phyloP scores from a whole-genome alignment of 2,329 filamentous ascomycete species.

The Penicillium fuscoglaucum region DNA sequence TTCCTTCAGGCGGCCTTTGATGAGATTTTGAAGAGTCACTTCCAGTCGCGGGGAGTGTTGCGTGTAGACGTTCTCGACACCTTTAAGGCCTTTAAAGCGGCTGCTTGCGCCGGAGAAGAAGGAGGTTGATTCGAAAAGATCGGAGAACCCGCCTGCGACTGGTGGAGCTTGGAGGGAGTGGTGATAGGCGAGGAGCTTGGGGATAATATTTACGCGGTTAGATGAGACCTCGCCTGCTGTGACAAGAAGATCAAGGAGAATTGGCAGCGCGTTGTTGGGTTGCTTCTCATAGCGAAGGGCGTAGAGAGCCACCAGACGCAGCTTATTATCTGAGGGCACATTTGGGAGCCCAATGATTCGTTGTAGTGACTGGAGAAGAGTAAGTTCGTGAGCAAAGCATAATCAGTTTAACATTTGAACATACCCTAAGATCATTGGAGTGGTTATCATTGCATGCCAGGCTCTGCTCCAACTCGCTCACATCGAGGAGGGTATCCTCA shows the following conservation, averaged over 20 bases:
- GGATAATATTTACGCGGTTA: slow-evolving; percentile 74
- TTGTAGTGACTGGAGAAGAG: slow-evolving; percentile 67
- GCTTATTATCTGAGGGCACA: slow-evolving; percentile 78
- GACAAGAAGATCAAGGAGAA: slow-evolving; percentile 81
- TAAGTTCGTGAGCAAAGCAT: slow-evolving; percentile 7
- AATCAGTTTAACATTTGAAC: slow-evolving; percentile 15
- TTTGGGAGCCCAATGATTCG: slow-evolving; percentile 76
- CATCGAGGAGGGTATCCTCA: slow-evolving; percentile 84
- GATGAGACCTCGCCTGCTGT: slow-evolving; percentile 79
- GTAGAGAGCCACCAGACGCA: slow-evolving; percentile 90
- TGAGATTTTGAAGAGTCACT: slow-evolving; percentile 82
- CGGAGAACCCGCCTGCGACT: slow-evolving; percentile 75
- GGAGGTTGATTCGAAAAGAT: slow-evolving; percentile 86
- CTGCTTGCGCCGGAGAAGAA: slow-evolving; percentile 87
- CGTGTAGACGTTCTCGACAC: slow-evolving; percentile 98
- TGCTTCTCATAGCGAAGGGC: slow-evolving; percentile 88
- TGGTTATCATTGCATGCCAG: slow-evolving; percentile 97
- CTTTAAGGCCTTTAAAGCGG: slow-evolving; percentile 91
- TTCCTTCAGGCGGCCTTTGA: slow-evolving; percentile 85
- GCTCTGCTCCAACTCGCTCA: slow-evolving; percentile 95
- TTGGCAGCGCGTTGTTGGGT: slow-evolving; percentile 76
- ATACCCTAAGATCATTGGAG: slow-evolving; percentile 81
- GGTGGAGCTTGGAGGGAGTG: slow-evolving; percentile 79
- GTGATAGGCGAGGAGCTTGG: slow-evolving; percentile 81
- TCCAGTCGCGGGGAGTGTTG: slow-evolving; percentile 91